phyloP scores from a whole-genome alignment of 257 asterid genomes.

The Plantago major region DNA sequence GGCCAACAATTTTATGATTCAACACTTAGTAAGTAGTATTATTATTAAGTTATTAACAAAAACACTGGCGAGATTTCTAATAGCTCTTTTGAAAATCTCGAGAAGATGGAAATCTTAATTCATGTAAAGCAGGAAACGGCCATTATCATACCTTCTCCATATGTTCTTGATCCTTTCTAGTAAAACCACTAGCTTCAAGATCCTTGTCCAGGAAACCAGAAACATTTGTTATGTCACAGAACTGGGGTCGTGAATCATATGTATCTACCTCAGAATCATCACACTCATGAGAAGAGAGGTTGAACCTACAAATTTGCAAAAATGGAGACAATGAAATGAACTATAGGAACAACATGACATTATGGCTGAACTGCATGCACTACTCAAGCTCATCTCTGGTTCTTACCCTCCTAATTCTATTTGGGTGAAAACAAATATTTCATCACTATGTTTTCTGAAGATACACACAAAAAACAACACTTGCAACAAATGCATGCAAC shows the following conservation, averaged over 20 bases:
- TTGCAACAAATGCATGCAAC: neutral
- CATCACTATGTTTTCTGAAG: too few relatives aligned
- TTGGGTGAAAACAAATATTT: too few relatives aligned
- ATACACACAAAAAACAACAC: too few relatives aligned
- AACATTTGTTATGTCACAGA: slow-evolving; percentile 57
- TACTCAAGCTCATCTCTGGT: neutral
- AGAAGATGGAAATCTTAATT: neutral
- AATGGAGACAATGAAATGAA: too few relatives aligned
- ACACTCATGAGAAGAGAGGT: slow-evolving; percentile 49
- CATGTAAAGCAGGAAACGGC: neutral
- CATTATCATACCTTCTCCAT: slow-evolving; percentile 58
- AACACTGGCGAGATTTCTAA: neutral
- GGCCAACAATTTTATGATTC: too few relatives aligned
- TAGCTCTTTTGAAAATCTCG: neutral
- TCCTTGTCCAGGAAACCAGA: slow-evolving; percentile 79
- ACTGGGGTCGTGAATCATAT: slow-evolving; percentile 61
- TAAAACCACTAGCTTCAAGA: slow-evolving; percentile 95
- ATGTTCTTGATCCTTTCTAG: slow-evolving; percentile 68
- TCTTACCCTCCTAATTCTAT: neutral
- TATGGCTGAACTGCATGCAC: neutral
- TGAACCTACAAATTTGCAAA: slow-evolving; percentile 44
- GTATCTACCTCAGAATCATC: slow-evolving; percentile 47
- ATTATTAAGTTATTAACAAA: too few relatives aligned
- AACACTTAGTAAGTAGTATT: too few relatives aligned
- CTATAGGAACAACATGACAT: too few relatives aligned